Base-by-base conservation (phyloP, 345 rosid genomes). In the Toxicodendron radicans region DNA sequence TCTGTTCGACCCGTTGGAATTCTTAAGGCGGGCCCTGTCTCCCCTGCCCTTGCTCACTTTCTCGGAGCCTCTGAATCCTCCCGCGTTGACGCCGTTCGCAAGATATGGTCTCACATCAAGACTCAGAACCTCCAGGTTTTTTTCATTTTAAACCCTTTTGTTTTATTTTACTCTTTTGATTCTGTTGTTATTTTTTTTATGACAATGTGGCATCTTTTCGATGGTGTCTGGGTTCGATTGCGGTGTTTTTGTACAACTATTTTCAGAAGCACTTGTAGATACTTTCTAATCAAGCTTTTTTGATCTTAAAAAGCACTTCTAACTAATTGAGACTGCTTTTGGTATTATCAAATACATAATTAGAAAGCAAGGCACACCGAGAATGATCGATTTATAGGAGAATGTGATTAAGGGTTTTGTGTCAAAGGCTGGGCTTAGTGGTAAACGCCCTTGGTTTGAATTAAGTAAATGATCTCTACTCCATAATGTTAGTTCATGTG, bases 31-130 rank as follows among this genome's bases (percentile, higher is more conserved):
- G 30, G 57, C 1, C 88, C 95, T 5, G 85, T 94, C 24, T 92
- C 97, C 18, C 89, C 89, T n/a, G 92, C 86, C 30, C 89, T 91
- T 24, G 78, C 86, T 27, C 73, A 59, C 56, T 85, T 94, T 84
- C 87, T 94, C 17, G 94, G 97, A 12, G 73, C 83, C 27, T 62
- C 84, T 9, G 88, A 89, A 74, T 79, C 87, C 78, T 89, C 97
- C 43, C 97, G 97, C 41, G 48, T 82, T 0, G 87, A 83, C 4
- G 93, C 90, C 7, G 87, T 88, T 66, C 90, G 93, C 83, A 76
- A 82, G 86, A 83, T 92, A 73, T 94, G 98, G 99, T 56, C 79
- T 66, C 85, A 92, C 76, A 84, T 91, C 86, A 94, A 94, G 85
- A 74, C 84, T 8, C 73, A 88, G 67, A 83, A 87, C 64, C 94